Conservation (phyloP, 495 filamentous ascomycete species). For the Trichoderma gamsii region DNA sequence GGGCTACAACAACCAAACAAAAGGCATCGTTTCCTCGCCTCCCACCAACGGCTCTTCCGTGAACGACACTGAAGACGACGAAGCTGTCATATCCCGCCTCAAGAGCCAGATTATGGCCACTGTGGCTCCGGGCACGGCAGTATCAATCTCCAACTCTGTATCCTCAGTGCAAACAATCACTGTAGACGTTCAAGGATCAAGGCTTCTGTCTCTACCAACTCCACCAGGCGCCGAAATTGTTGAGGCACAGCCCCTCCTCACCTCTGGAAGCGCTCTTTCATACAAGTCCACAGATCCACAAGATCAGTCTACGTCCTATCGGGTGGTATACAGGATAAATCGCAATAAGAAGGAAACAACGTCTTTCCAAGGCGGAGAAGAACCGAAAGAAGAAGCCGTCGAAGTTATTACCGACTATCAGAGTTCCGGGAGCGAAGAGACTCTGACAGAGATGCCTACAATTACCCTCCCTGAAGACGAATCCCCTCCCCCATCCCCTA, state of each 20-base stretch:
- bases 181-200: conserved; percentile 61
- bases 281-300: not conserved
- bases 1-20: conserved; percentile 20
- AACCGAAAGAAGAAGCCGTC: not conserved
- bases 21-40: conserved; percentile 13
- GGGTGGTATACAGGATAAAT: conserved; percentile 39
- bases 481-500: not conserved
- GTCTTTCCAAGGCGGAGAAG: conserved; percentile 30
- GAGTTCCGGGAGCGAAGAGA: not conserved
- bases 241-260: conserved; percentile 36
- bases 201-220: conserved; percentile 52
- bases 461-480: not conserved
- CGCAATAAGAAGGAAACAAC: conserved; percentile 34
- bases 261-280: not conserved
- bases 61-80: conserved; percentile 28
- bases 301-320: conserved; percentile 22
- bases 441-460: not conserved
- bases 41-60: not conserved
- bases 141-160: conserved; percentile 59
- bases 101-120: conserved; percentile 40
- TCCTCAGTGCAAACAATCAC: conserved; percentile 65
- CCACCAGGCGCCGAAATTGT: conserved; percentile 63
- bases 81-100: conserved; percentile 36
- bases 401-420: not conserved
- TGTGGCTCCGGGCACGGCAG: conserved; percentile 43